Base-by-base conservation (phyloP, 768 basidiomycete species). In the Exidia glandulosa region DNA sequence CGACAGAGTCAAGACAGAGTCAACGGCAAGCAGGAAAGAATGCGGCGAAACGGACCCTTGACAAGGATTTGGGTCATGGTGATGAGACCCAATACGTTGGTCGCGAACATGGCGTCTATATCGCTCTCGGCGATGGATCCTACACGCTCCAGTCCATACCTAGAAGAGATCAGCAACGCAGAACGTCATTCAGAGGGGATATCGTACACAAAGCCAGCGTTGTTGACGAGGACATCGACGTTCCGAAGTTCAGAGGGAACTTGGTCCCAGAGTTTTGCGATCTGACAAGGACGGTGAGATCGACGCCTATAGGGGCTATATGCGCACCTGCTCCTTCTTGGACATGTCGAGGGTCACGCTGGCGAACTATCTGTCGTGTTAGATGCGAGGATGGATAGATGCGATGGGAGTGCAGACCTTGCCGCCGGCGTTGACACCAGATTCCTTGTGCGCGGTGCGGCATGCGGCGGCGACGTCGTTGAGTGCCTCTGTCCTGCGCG, bases 221-320 rank as follows among this genome's bases (percentile, higher is more conserved):
- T 87, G 69, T 86, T 87, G 52, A 86, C 85, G 41, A 93, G 83
- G 58, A 96, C 80, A 67, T 96, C 94, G 61, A 96, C 78, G 56
- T 85, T 73, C 59, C 82, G 81, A 48, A 93, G 78, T 25, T 84
- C 81, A 52, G 75, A 66, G 0, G 90, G 90, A 19, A 94, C 75
- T 64, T 86, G 85, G 37, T 84, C 82, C 75, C 84, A 80, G 32
- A 96, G 77, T 30, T 74, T 71, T 4, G 86, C 81, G 56, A 37
- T 37, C 36, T 9, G 47, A 48, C 14, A 16, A 27, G 34, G 7
- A n/a, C n/a, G 19, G 36, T 9, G 36, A 19, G 19, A 10, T 9
- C 9, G 36, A 37, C 19, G 36, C 19, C 36, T 9, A 19, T 9
- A 37, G 19, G 36, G 9, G 36, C 9, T 10, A 10, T 19, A 9